phyloP scores from a whole-genome alignment of 441 rosid species.

The Eutrema salsugineum region DNA sequence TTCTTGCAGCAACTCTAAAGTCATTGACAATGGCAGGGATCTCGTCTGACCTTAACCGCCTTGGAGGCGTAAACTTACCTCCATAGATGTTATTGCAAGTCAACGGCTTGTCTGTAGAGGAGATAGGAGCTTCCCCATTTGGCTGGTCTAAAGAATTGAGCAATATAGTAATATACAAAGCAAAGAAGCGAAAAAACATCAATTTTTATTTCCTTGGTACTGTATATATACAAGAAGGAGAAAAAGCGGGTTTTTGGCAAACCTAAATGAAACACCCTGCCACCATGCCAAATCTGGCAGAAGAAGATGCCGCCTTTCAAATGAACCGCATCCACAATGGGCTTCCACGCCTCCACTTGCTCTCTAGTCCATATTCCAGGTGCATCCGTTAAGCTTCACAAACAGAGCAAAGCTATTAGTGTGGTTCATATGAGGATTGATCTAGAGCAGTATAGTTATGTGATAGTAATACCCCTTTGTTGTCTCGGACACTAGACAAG shows the following conservation, averaged over 20 bases:
- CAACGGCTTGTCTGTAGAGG: constrained; percentile 31
- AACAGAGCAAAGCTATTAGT: not conserved
- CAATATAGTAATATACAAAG: not conserved
- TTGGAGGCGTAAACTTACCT: constrained; percentile 28
- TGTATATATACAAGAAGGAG: not conserved
- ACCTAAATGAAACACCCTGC: constrained; percentile 32
- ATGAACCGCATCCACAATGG: constrained; percentile 38
- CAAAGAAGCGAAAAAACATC: not conserved
- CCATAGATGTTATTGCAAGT: not conserved
- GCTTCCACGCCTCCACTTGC: constrained; percentile 50
- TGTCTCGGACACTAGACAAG: constrained; percentile 37
- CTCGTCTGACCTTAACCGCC: constrained; percentile 24
- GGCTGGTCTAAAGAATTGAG: constrained; percentile 19
- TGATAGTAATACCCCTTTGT: constrained; percentile 34
- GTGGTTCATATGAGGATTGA: not conserved
- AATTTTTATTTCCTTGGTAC: not conserved
- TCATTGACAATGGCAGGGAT: constrained; percentile 27
- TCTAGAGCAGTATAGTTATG: not conserved
- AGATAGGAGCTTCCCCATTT: constrained; percentile 36
- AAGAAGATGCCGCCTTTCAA: constrained; percentile 38
- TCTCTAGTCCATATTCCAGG: constrained; percentile 44
- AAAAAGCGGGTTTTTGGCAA: not conserved
- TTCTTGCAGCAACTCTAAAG: constrained; percentile 32
- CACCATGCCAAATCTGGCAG: constrained; percentile 44
- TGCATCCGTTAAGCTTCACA: constrained; percentile 27